A percentile compares a stretch with the other conserved stretches of the same genome.
These are phyloP conservation scores for Penicillium sp. DNA, from an alignment of 2,329 filamentous ascomycete genomes.

Conservation along the genomic window DNA sequence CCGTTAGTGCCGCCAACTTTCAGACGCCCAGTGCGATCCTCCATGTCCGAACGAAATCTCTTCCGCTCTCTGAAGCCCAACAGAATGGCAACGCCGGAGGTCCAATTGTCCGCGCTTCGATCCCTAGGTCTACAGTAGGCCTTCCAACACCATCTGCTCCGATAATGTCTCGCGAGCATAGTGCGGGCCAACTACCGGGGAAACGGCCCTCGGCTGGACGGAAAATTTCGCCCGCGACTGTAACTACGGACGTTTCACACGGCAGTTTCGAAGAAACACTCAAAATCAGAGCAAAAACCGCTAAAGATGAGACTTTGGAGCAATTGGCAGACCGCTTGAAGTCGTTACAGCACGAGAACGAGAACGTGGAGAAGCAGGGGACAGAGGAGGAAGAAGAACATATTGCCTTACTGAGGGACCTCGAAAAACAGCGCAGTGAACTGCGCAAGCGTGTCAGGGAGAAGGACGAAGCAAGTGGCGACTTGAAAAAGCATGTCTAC, in stretches of 20 bases:
- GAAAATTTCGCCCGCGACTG: slow-evolving; percentile 70
- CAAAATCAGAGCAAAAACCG: slow-evolving; percentile 42
- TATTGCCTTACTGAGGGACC: slow-evolving; percentile 60
- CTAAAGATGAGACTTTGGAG: slow-evolving; percentile 66
- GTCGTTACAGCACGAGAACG: slow-evolving; percentile 74
- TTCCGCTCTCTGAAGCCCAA: slow-evolving; percentile 40
- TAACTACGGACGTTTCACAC: slow-evolving; percentile 39
- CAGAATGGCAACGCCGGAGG: slow-evolving; percentile 33
- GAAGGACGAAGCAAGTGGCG: slow-evolving; percentile 85
- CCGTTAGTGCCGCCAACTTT: slow-evolving; percentile 87
- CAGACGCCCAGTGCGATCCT: slow-evolving; percentile 84
- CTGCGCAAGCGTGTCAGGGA: slow-evolving; percentile 76
- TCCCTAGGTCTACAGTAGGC: slow-evolving; percentile 52
- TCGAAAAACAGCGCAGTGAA: slow-evolving; percentile 75
- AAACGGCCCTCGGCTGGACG: slow-evolving; percentile 70
- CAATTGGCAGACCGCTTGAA: slow-evolving; percentile 81
- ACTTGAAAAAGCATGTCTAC: slow-evolving; percentile 76
- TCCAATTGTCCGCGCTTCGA: slow-evolving; percentile 52
- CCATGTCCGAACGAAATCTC: slow-evolving; percentile 69
- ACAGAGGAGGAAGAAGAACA: slow-evolving; percentile 67
- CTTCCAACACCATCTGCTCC: slow-evolving; percentile 61
- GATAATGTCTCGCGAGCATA: slow-evolving; percentile 64
- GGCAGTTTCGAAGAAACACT: slow-evolving; percentile 40
- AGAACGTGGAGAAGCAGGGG: slow-evolving; percentile 70
- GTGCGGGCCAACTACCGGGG: slow-evolving; percentile 50